phyloP scores from a whole-genome alignment of 257 asterid genomes.

The Forsythia suspensa region DNA sequence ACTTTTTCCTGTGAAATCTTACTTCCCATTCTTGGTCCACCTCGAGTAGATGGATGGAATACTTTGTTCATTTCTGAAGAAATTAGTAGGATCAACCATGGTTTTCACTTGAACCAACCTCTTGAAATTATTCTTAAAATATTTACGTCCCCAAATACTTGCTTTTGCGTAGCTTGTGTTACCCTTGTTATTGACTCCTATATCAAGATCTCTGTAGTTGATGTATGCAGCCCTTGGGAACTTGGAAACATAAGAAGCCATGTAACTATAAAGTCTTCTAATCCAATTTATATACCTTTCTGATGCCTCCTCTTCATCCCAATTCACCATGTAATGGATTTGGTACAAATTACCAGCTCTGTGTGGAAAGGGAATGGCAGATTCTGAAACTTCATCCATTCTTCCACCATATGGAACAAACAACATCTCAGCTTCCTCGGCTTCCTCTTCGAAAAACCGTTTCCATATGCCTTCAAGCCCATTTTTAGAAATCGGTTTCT shows the following conservation, averaged over 20 bases:
- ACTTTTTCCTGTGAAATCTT: neutral
- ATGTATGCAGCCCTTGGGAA: slow-evolving; percentile 32
- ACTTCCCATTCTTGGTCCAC: neutral
- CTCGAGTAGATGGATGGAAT: slow-evolving; percentile 28
- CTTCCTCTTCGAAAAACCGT: slow-evolving; percentile 25
- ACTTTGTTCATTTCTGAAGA: slow-evolving; percentile 44
- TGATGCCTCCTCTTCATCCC: slow-evolving; percentile 24
- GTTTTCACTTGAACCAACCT: slow-evolving; percentile 29
- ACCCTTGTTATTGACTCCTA: slow-evolving; percentile 30
- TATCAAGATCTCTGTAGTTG: slow-evolving; percentile 42
- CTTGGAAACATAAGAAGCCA: slow-evolving; percentile 40
- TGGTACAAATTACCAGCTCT: slow-evolving; percentile 33
- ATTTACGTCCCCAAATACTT: slow-evolving; percentile 35
- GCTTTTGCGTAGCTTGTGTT: slow-evolving; percentile 31
- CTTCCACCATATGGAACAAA: slow-evolving; percentile 35
- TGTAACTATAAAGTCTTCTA: slow-evolving; percentile 25
- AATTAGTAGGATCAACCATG: slow-evolving; percentile 26
- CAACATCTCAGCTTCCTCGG: neutral
- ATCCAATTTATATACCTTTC: slow-evolving; percentile 27
- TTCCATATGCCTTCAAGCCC: slow-evolving; percentile 35
- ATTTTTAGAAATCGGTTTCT: slow-evolving; percentile 26
- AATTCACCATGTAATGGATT: slow-evolving; percentile 23
- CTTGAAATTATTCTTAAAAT: slow-evolving; percentile 34
- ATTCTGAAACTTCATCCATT: slow-evolving; percentile 37
- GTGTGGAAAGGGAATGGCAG: slow-evolving; percentile 34